Conservation (phyloP, 2,329 filamentous ascomycete species). For the Huntiella decipiens region DNA sequence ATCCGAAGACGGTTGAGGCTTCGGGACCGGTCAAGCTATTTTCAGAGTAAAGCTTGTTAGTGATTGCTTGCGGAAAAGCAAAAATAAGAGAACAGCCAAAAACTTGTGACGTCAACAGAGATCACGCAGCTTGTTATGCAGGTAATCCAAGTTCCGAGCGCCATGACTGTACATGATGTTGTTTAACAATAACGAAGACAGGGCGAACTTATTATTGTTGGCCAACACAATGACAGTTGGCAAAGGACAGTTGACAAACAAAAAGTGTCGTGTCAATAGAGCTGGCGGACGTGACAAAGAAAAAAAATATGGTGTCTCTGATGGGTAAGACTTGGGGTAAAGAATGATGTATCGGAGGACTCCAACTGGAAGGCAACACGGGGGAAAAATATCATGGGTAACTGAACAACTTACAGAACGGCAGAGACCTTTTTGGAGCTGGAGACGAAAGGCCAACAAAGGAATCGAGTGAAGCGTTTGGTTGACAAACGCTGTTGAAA, state of each 20-base stretch:
- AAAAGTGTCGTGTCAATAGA: neutral
- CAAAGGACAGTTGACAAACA: neutral
- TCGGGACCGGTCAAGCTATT: neutral
- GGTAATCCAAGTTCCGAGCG: no score
- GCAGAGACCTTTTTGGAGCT: no score
- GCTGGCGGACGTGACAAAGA: neutral
- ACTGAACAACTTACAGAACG: no score
- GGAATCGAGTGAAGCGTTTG: neutral
- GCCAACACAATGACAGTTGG: neutral
- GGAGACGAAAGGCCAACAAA: neutral
- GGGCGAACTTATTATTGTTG: neutral
- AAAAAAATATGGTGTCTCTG: neutral
- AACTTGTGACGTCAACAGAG: no score
- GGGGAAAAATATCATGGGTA: no score
- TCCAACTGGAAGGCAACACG: no score
- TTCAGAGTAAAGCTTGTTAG: no score
- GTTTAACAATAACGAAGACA: neutral
- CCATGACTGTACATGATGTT: neutral
- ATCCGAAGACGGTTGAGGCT: neutral
- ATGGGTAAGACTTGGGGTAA: no score
- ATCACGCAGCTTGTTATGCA: no score
- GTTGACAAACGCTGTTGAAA: constrained; percentile 1
- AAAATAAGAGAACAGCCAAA: no score
- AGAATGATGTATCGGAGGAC: no score
- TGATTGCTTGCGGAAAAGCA: no score